Conservation (phyloP, 768 basidiomycete genomes). For the Amyloporia xantha region DNA sequence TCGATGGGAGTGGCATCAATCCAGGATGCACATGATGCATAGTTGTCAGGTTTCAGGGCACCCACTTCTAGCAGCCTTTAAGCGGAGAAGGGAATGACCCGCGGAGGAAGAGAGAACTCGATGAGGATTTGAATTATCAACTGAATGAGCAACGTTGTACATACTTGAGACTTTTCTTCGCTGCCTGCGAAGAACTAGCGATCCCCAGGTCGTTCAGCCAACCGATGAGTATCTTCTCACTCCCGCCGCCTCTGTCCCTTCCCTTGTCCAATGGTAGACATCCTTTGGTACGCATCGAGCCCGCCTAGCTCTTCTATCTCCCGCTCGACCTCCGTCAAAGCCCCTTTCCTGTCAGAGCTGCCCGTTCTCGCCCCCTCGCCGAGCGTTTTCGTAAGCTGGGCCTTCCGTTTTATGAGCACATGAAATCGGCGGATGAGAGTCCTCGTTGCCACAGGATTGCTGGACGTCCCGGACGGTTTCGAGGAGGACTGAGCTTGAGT, state of each 20-base stretch:
- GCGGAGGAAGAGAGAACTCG: background rate
- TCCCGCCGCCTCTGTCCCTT: slow-evolving; percentile 82
- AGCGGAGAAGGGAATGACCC: no score
- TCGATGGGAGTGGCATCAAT: slow-evolving; percentile 74
- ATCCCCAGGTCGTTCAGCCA: slow-evolving; percentile 61
- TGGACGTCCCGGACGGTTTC: slow-evolving; percentile 30
- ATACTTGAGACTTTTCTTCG: slow-evolving; percentile 26
- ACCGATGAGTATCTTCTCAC: slow-evolving; percentile 67
- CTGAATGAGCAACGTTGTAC: slow-evolving; percentile 30
- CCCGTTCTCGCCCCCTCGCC: slow-evolving; percentile 9
- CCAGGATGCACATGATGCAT: slow-evolving; percentile 58
- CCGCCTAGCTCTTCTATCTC: slow-evolving; percentile 73
- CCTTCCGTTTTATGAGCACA: slow-evolving; percentile 63
- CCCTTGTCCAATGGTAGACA: slow-evolving; percentile 78
- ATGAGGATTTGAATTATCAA: background rate
- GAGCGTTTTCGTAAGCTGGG: slow-evolving; percentile 36
- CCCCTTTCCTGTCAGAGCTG: slow-evolving; percentile 13
- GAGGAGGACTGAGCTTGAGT: slow-evolving; percentile 23
- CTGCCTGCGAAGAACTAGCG: slow-evolving; percentile 12
- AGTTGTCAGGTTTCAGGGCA: slow-evolving; percentile 82
- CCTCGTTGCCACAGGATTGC: slow-evolving; percentile 56
- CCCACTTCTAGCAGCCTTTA: slow-evolving; percentile 82
- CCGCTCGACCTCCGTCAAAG: slow-evolving; percentile 46
- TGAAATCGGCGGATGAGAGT: slow-evolving; percentile 77
- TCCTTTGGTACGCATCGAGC: slow-evolving; percentile 71